These are phyloP conservation scores for Fusarium agapanthi DNA, from an alignment of 2,329 filamentous ascomycete genomes.

Conservation along the genomic window DNA sequence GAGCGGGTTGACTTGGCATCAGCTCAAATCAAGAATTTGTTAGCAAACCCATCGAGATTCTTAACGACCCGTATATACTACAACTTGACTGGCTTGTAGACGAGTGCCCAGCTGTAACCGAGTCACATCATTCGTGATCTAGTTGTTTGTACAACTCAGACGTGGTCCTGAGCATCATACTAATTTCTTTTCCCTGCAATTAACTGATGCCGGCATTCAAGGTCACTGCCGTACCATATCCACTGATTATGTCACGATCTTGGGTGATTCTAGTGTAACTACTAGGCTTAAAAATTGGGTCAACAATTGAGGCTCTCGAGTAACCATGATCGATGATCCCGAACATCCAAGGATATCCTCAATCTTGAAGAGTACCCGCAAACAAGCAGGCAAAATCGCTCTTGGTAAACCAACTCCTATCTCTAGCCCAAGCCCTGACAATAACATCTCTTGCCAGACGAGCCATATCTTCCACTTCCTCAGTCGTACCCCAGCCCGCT, in stretches of 20 bases:
- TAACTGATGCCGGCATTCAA: neutral
- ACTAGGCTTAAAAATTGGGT: constrained; percentile 1
- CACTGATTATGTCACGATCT: constrained; percentile 4
- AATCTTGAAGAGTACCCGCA: too few relatives aligned
- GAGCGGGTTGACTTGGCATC: constrained; percentile 21
- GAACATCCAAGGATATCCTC: rapidly evolving
- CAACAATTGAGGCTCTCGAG: neutral
- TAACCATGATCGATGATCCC: neutral
- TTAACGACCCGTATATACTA: neutral
- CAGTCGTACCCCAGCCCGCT: neutral
- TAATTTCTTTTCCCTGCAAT: neutral
- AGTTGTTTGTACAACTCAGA: neutral
- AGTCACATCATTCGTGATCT: neutral
- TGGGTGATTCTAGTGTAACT: neutral
- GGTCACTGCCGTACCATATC: neutral
- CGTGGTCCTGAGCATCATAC: neutral
- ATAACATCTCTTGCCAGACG: neutral
- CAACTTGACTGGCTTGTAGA: neutral
- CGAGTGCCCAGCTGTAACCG: neutral
- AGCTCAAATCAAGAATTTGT: constrained; percentile 15
- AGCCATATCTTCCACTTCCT: neutral
- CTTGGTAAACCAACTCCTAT: neutral
- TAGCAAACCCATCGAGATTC: neutral
- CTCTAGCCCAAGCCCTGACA: neutral
- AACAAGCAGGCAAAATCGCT: constrained; percentile 6